Evolutionary conservation across 2,329 filamentous ascomycete species (phyloP), one percentile per base, ranked within the genome.

Genomic region (Phaeophleospora eucalypticola): DNA sequence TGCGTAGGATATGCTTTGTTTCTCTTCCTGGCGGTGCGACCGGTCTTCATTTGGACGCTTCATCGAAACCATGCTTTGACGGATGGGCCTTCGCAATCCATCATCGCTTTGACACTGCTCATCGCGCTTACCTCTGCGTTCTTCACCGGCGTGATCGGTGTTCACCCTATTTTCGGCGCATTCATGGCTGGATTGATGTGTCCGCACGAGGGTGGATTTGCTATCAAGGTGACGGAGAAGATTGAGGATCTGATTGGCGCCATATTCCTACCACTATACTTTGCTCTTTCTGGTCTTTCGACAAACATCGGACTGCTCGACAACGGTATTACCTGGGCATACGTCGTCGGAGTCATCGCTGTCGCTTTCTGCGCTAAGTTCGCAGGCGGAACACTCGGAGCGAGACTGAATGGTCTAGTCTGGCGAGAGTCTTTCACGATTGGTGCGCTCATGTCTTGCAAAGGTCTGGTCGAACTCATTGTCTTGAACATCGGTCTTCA

Each of bases 361-460:
- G 81, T 93, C 42, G 91, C 91, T 1, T 94, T 96, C 61, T 71
- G 82, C 17, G 88, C 84, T 40, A 97, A 97, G 67, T 86, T 97
- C 42, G 73, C 84, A 10, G 91, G 90, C 35, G 89, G 88, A 15
- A 83, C 88, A 0, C 48, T 94, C 1, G 89, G 90, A 6, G 89
- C 91, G 0, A 80, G 82, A 29, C 62, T 81, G 2, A 87, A 82
- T 58, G 89, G 86, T 19, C 74, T 96, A 41, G 78, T 94, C 1
- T 97, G 91, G 91, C 80, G 90, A 49, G 91, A 97, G 66, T 90
- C 86, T 47, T 80, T 94, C 24, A 82, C 88, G 1, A 93, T 97
- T 56, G 91, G 91, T 12, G 82, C 84, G 14, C 70, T 96, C 59
- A 97, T 97, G 91, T 95, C 88, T 69, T 97, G 91, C 68, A 97